Evolutionary conservation across 371 early-diverging fungal genomes (phyloP), one percentile per base, ranked within the genome.

Genomic region (Mucor lusitanicus): DNA sequence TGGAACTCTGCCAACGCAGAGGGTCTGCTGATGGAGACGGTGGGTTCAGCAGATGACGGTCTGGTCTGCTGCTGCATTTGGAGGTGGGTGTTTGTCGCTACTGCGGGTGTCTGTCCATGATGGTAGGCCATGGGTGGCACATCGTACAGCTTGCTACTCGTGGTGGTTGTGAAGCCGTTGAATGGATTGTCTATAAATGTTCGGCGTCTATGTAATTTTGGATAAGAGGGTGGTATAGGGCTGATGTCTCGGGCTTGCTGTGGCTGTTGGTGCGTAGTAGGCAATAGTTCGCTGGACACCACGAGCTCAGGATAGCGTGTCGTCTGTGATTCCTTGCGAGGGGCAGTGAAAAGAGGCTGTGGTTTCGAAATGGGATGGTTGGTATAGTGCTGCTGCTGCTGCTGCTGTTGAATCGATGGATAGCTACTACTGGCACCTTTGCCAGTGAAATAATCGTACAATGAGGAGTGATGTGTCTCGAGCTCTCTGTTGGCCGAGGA

Each of bases 101-200:
- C 25, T 19, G 48, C 48, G 7, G 64, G 58, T 35, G 69, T 13
- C 12, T 25, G 12, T 9, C 23, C 23, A 25, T 23, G 19, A 50
- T 50, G 55, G 9, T 50, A 59, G 15, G 63, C 27, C 53, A 64
- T 56, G 8, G 73, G 75, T 17, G 71, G 79, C 27, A 70, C 67
- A 56, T 72, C 72, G 19, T 75, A 71, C 23, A 69, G 27, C 21
- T 71, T n/a, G n/a, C n/a, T 64, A 28, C 66, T 75, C 3, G 59
- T 63, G 2, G 80, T 76, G 1, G 71, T 40, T 2, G 89, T 86
- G 63, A 89, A 89, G 32, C 87, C 86, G 65, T 85, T 75, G 48
- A 75, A 85, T 0, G 89, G 89, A 50, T 89, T 86, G 56, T 89
- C 89, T 61, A 89, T 85, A 56, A 83, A 75, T 0, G 89, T 87